phyloP scores from a whole-genome alignment of 371 early-diverging fungal genomes.

The Mortierella sp. region DNA sequence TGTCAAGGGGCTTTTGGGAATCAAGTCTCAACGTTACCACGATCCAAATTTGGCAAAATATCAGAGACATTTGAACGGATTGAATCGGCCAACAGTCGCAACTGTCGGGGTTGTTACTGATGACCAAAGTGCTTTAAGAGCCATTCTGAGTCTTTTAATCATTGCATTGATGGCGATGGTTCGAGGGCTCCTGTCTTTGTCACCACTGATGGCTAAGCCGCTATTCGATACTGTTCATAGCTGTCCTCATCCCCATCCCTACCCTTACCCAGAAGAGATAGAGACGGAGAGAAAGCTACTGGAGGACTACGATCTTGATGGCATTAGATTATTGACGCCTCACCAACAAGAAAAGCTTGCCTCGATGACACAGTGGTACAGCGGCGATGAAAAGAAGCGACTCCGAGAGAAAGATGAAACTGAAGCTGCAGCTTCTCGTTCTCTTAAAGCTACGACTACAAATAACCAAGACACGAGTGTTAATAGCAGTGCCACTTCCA shows the following conservation, averaged over 20 bases:
- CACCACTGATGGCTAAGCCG: slow-evolving; percentile 28
- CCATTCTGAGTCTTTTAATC: slow-evolving; percentile 25
- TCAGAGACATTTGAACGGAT: slow-evolving; percentile 17
- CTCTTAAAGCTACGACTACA: too few species aligned
- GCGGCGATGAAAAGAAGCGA: slow-evolving; percentile 6
- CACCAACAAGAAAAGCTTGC: not conserved
- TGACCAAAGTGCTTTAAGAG: slow-evolving; percentile 22
- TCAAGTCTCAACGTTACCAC: slow-evolving; percentile 42
- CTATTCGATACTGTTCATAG: slow-evolving; percentile 52
- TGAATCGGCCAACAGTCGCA: slow-evolving; percentile 37
- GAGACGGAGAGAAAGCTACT: slow-evolving; percentile 29
- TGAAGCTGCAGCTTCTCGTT: not conserved
- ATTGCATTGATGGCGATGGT: slow-evolving; percentile 41
- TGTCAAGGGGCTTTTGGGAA: slow-evolving; percentile 42
- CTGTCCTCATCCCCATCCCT: slow-evolving; percentile 49
- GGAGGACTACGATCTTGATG: slow-evolving; percentile 6
- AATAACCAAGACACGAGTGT: not conserved
- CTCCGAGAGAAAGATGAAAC: slow-evolving; percentile 9
- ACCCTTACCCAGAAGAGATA: slow-evolving; percentile 47
- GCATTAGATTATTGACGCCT: not conserved
- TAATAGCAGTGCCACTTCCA: not conserved
- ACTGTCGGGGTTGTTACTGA: slow-evolving; percentile 44
- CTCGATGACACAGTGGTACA: not conserved
- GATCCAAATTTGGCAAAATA: slow-evolving; percentile 12
- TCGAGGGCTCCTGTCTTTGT: slow-evolving; percentile 43